A percentile compares a stretch with the other conserved stretches of the same genome.
Evolutionary conservation across 1,284 basidiomycete species (phyloP).

Genomic region (Apiotrichum laibachii): DNA sequence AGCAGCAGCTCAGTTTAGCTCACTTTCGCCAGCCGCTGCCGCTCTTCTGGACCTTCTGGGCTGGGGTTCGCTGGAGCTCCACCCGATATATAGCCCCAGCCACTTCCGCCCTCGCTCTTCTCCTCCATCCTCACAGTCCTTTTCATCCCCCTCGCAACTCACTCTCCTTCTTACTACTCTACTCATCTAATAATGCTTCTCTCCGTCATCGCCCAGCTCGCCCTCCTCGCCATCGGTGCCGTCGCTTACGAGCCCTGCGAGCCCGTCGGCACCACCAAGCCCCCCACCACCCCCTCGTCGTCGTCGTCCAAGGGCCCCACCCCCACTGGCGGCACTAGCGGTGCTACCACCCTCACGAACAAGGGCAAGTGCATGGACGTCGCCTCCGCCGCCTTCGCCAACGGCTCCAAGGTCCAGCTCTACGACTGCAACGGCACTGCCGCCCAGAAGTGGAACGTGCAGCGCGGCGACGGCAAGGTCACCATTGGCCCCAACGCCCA

Average conservation of each 20-base stretch:
- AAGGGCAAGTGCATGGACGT: slow-evolving; percentile 26
- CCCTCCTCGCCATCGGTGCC: slow-evolving; percentile 15
- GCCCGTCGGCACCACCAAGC: slow-evolving; percentile 5
- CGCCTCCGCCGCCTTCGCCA: slow-evolving; percentile 1
- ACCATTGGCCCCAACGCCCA: slow-evolving; percentile 29
- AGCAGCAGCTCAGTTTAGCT: too few relatives aligned
- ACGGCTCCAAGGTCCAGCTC: slow-evolving; percentile 20
- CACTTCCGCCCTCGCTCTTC: too few relatives aligned
- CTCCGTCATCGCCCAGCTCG: slow-evolving; percentile 10
- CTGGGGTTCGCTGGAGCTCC: too few relatives aligned
- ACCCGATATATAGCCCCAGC: too few relatives aligned
- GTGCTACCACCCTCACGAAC: slow-evolving; percentile 29
- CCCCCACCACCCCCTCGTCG: slow-evolving; percentile 11
- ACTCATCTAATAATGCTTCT: slow-evolving; percentile 15
- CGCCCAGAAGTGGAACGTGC: slow-evolving; percentile 16
- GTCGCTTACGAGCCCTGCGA: slow-evolving; percentile 11
- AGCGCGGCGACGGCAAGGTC: slow-evolving; percentile 6
- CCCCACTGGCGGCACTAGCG: not conserved
- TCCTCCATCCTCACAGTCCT: too few relatives aligned
- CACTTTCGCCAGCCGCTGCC: too few relatives aligned
- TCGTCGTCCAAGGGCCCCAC: not conserved
- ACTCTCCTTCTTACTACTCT: too few relatives aligned
- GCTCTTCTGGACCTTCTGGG: too few relatives aligned
- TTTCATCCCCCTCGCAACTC: too few relatives aligned
- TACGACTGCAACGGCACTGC: slow-evolving; percentile 24